Evolutionary conservation across 768 basidiomycete genomes (phyloP).

Genomic region (Candolleomyces efflorescens): DNA sequence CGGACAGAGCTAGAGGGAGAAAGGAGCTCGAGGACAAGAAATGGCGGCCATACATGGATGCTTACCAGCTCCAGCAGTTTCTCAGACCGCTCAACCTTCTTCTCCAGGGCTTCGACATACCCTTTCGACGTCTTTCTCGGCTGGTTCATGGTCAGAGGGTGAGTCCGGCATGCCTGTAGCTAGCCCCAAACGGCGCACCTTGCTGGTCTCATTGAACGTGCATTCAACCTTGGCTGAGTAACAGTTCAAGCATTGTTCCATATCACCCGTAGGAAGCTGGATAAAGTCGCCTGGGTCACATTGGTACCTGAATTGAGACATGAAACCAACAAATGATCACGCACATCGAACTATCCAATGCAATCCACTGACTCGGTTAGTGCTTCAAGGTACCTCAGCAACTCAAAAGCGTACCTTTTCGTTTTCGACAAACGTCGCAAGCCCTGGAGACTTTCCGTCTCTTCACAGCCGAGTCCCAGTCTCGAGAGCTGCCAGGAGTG

Average conservation of each 20-base stretch:
- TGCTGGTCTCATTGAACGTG: conserved; percentile 64
- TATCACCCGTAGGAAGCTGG: conserved; percentile 4
- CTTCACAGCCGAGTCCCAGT: conserved; percentile 25
- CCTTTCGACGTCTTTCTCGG: conserved; percentile 16
- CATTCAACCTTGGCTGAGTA: conserved; percentile 58
- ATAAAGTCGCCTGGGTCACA: conserved; percentile 6
- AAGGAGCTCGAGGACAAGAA: not conserved
- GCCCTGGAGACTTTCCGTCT: conserved; percentile 60
- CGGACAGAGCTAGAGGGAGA: conserved; percentile 48
- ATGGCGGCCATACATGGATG: not conserved
- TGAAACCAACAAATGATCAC: conserved; percentile 1
- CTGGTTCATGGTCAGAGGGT: not conserved
- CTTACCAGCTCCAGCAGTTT: conserved; percentile 42
- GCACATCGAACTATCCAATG: conserved; percentile 6
- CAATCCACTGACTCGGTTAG: not conserved
- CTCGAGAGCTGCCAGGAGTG: not conserved
- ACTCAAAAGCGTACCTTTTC: conserved; percentile 51
- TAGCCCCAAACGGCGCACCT: conserved; percentile 33
- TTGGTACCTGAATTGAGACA: not conserved
- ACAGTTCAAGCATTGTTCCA: conserved; percentile 61
- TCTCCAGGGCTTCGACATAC: conserved; percentile 58
- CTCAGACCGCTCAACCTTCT: conserved; percentile 56
- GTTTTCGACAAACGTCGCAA: conserved; percentile 68
- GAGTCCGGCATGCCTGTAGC: conserved; percentile 3
- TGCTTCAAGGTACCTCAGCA: not conserved